Percentiles rank a stretch among this genome's conserved stretches.
phyloP scores from a whole-genome alignment of 148 eudicot species.

The Diospyros kaki region DNA sequence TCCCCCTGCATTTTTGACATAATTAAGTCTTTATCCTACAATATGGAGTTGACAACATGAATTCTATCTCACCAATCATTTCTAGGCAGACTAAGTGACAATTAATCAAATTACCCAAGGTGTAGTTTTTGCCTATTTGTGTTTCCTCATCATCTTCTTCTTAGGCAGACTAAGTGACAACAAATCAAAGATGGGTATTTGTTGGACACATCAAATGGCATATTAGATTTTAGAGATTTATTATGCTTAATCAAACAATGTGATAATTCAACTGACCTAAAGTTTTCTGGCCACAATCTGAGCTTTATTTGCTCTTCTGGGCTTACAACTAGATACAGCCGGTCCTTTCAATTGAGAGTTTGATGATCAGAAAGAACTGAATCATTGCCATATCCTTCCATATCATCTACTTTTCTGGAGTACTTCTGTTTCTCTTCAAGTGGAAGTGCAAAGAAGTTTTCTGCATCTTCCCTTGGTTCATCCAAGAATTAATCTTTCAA shows the following conservation, averaged over 20 bases:
- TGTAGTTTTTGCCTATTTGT: too few relatives aligned
- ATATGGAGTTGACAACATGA: too few relatives aligned
- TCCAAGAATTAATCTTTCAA: conserved; percentile 29
- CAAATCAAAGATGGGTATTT: too few relatives aligned
- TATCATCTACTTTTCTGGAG: background rate
- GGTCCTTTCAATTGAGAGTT: conserved; percentile 35
- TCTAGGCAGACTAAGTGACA: too few relatives aligned
- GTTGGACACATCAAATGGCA: too few relatives aligned
- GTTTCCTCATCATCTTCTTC: too few relatives aligned
- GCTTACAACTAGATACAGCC: conserved; percentile 24
- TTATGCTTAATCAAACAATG: background rate
- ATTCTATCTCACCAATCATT: too few relatives aligned
- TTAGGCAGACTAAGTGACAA: too few relatives aligned
- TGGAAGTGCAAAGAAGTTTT: conserved; percentile 36
- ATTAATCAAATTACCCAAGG: too few relatives aligned
- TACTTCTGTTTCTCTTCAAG: conserved; percentile 35
- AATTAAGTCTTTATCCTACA: too few relatives aligned
- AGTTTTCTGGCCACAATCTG: conserved; percentile 40
- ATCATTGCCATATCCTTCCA: conserved; percentile 44
- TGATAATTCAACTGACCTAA: conserved; percentile 21
- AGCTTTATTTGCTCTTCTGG: conserved; percentile 29
- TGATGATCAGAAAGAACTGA: conserved; percentile 12
- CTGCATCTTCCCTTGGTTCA: conserved; percentile 24
- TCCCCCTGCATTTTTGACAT: conserved; percentile 18
- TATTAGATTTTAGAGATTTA: too few relatives aligned